Conservation (phyloP, 2,329 filamentous ascomycete species). For the Lasiodiplodia sp. region DNA sequence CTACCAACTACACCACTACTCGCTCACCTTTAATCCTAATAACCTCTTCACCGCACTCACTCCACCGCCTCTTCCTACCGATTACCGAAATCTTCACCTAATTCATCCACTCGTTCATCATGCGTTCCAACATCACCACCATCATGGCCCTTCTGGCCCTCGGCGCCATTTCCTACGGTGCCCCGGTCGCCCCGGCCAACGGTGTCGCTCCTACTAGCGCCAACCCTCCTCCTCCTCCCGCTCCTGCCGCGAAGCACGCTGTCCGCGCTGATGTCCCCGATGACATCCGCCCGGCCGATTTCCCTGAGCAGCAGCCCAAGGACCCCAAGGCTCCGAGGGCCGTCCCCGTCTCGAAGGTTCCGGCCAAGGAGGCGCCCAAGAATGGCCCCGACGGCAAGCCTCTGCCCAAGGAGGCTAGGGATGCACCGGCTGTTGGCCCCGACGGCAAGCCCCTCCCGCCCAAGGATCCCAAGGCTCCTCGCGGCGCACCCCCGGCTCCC, state of each 20-base stretch:
- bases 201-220: constrained; percentile 3
- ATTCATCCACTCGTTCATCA: constrained; percentile 20
- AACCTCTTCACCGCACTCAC: not conserved
- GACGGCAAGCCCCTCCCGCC: not conserved
- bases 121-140: constrained; percentile 27
- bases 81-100: not conserved
- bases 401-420: not conserved
- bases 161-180: constrained; percentile 25
- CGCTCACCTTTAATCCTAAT: constrained; percentile 17
- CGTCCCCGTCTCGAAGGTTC: constrained; percentile 3
- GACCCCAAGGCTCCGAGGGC: constrained; percentile 5
- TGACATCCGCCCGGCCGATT: constrained; percentile 8
- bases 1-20: constrained; percentile 11
- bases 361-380: not conserved
- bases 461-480: not conserved
- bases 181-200: constrained; percentile 9
- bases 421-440: not conserved
- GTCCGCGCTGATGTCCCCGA: constrained; percentile 3
- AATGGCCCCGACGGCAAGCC: constrained; percentile 10
- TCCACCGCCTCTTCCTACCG: not conserved
- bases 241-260: not conserved
- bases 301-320: constrained; percentile 12
- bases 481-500: not conserved
- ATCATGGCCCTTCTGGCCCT: constrained; percentile 29
- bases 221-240: not conserved